phyloP scores from a whole-genome alignment of 768 basidiomycete genomes.

The Dictyophora rubrovolvata region DNA sequence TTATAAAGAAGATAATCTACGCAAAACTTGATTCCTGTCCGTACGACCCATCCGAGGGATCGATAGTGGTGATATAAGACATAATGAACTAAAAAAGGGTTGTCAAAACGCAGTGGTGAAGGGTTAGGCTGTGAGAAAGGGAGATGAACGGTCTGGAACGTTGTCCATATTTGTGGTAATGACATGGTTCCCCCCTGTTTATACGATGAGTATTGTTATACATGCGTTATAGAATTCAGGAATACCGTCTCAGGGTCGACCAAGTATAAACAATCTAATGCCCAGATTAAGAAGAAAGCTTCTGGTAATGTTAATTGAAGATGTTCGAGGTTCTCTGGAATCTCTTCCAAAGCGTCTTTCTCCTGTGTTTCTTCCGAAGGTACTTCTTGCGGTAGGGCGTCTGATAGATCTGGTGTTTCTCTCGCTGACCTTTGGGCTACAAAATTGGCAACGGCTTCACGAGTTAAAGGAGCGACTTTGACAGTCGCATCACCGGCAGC shows the following conservation, averaged over 20 bases:
- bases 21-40: conserved; percentile 95
- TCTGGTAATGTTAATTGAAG: conserved; percentile 84
- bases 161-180: conserved; percentile 49
- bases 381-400: not conserved
- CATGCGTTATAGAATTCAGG: not conserved
- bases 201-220: not conserved
- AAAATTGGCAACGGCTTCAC: conserved; percentile 5
- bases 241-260: conserved; percentile 56
- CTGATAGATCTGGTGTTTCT: not conserved
- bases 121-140: conserved; percentile 24
- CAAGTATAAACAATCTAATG: conserved; percentile 70
- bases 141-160: conserved; percentile 50
- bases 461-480: conserved; percentile 11
- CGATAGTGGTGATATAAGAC: conserved; percentile 90
- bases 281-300: conserved; percentile 83
- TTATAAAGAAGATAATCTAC: conserved; percentile 92
- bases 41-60: conserved; percentile 94
- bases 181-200: conserved; percentile 44
- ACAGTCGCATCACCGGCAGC: conserved; percentile 39
- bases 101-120: conserved; percentile 55
- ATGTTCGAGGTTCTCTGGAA: conserved; percentile 72
- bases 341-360: conserved; percentile 36
- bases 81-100: conserved; percentile 87
- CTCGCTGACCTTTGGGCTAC: not conserved
- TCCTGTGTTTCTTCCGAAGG: conserved; percentile 20